phyloP scores from a whole-genome alignment of 148 eudicot genomes.

The Cornus kousa region DNA sequence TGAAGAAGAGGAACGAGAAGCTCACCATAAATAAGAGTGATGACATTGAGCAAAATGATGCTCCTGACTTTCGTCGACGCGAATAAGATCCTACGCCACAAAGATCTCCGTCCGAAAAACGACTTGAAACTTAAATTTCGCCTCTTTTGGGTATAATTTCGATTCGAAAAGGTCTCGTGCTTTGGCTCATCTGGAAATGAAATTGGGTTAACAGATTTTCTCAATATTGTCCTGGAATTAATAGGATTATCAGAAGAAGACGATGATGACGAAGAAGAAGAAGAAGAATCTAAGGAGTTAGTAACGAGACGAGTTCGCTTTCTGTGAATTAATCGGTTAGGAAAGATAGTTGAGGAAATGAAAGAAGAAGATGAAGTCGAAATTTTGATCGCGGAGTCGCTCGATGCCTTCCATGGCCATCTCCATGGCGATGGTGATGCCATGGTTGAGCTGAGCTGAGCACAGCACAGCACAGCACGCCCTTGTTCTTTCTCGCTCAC shows the following conservation, averaged over 20 bases:
- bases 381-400: background rate
- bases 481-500: background rate
- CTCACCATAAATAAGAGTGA: conserved; percentile 56
- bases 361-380: conserved; percentile 4
- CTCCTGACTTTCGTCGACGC: conserved; percentile 57
- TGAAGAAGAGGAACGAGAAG: background rate
- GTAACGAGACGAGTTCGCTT: conserved; percentile 1
- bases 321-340: conserved; percentile 4
- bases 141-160: background rate
- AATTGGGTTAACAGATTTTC: conserved; percentile 7
- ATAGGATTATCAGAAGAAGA: background rate
- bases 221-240: conserved; percentile 1
- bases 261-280: background rate
- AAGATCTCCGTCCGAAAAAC: conserved; percentile 33
- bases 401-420: background rate
- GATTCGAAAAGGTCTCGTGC: background rate
- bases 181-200: conserved; percentile 6
- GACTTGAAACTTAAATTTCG: conserved; percentile 23
- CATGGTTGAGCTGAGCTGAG: conserved; percentile 10
- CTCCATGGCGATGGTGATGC: conserved; percentile 15
- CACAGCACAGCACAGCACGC: background rate
- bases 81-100: conserved; percentile 50
- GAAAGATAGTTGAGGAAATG: conserved; percentile 8
- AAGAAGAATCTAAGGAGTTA: background rate
- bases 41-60: conserved; percentile 61